phyloP scores from a whole-genome alignment of 352 stramenopile genomes.

The Pythium apleroticum region DNA sequence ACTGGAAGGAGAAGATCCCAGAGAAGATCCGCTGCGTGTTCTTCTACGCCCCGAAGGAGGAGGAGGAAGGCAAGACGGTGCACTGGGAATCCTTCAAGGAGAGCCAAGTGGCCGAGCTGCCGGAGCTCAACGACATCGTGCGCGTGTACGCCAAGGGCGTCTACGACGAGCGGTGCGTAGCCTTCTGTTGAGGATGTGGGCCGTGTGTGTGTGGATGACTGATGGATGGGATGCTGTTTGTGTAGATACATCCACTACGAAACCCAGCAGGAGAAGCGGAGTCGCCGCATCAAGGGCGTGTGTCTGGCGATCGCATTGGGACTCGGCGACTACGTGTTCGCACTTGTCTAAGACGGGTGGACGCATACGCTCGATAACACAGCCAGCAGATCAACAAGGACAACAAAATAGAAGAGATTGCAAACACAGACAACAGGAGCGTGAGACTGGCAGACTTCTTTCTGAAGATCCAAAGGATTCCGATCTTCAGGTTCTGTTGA shows the following conservation, averaged over 20 bases:
- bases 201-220: background rate
- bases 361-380: background rate
- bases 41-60: conserved; percentile 63
- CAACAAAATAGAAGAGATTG: conserved; percentile 9
- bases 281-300: conserved; percentile 55
- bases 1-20: conserved; percentile 70
- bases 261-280: conserved; percentile 49
- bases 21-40: conserved; percentile 78
- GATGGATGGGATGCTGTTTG: background rate
- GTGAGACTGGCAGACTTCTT: background rate
- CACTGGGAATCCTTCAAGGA: conserved; percentile 64
- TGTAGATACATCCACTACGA: conserved; percentile 55
- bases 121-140: conserved; percentile 59
- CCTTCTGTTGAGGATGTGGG: background rate
- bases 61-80: conserved; percentile 53
- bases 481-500: background rate
- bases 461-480: background rate
- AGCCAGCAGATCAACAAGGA: background rate
- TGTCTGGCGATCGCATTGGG: conserved; percentile 46
- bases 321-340: conserved; percentile 53
- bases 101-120: conserved; percentile 57
- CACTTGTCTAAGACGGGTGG: conserved; percentile 13
- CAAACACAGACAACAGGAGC: background rate
- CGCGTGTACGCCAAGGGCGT: conserved; percentile 70
- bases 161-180: conserved; percentile 29